Conservation (phyloP, 352 stramenopile genomes). For the Phytopythium litorale region DNA sequence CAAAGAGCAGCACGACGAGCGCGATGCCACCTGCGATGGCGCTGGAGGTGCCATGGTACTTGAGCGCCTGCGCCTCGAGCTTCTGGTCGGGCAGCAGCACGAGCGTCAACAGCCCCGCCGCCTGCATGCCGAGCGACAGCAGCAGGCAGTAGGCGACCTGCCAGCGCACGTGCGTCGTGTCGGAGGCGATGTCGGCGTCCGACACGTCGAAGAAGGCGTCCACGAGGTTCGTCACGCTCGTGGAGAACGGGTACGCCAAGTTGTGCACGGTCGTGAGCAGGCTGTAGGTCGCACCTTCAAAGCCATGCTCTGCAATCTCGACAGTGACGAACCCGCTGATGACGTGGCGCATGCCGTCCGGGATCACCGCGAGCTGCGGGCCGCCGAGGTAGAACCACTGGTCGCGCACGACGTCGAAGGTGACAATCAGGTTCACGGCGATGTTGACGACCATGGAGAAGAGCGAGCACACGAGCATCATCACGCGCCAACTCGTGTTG, state of each 20-base stretch:
- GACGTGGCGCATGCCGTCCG: constrained; percentile 58
- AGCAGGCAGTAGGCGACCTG: constrained; percentile 54
- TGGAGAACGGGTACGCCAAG: constrained; percentile 47
- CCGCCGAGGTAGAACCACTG: constrained; percentile 70
- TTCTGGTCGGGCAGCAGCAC: constrained; percentile 62
- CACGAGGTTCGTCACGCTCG: constrained; percentile 50
- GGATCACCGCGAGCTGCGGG: constrained; percentile 49
- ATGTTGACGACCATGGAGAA: constrained; percentile 44
- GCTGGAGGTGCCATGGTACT: constrained; percentile 46
- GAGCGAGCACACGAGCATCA: constrained; percentile 47
- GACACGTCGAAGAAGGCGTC: constrained; percentile 54
- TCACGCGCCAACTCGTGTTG: constrained; percentile 49
- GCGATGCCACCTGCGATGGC: constrained; percentile 30
- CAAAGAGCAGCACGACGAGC: constrained; percentile 30
- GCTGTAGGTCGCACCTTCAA: constrained; percentile 62
- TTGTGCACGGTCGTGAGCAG: constrained; percentile 69
- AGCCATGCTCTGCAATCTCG: constrained; percentile 68
- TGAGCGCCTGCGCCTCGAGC: constrained; percentile 52
- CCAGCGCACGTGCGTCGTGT: constrained; percentile 52
- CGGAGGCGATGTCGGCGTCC: constrained; percentile 49
- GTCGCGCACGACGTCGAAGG: constrained; percentile 55
- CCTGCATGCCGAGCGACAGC: constrained; percentile 44
- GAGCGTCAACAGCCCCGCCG: constrained; percentile 42
- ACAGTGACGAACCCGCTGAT: constrained; percentile 59
- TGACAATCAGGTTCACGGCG: constrained; percentile 41